phyloP scores from a whole-genome alignment of 306 rosid species.

The Neltuma alba region DNA sequence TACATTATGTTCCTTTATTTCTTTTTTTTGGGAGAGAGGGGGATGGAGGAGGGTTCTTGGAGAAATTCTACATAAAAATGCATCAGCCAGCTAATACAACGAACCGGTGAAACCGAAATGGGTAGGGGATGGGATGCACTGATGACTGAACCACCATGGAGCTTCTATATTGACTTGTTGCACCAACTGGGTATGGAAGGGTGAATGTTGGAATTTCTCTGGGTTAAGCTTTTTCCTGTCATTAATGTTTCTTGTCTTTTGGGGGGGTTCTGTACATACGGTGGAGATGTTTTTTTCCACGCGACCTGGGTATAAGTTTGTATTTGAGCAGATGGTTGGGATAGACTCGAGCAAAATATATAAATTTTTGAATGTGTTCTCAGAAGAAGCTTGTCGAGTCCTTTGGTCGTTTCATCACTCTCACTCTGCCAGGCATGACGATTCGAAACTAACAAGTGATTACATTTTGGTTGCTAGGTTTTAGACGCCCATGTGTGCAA shows the following conservation, averaged over 20 bases:
- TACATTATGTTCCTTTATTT: constrained; percentile 52
- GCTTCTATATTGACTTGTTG: not conserved
- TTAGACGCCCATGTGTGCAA: no score
- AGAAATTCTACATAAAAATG: not conserved
- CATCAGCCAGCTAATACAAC: not conserved
- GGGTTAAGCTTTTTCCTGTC: constrained; percentile 44
- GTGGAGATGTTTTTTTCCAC: constrained; percentile 48
- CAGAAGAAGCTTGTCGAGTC: constrained; percentile 14
- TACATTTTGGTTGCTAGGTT: not conserved
- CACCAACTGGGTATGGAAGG: not conserved
- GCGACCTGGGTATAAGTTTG: constrained; percentile 68
- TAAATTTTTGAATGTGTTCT: constrained; percentile 57
- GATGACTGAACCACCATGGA: not conserved
- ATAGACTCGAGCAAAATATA: constrained; percentile 46
- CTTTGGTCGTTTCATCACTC: constrained; percentile 1
- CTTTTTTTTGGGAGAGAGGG: constrained; percentile 2
- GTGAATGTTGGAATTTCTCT: not conserved
- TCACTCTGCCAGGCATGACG: not conserved
- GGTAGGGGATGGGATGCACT: no score
- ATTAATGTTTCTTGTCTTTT: constrained; percentile 38
- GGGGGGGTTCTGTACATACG: constrained; percentile 80
- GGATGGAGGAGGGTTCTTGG: not conserved
- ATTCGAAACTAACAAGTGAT: not conserved
- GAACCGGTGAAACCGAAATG: not conserved
- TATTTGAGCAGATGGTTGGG: not conserved